Conservation (phyloP, 495 filamentous ascomycete species). For the Penicillium flavigenum region DNA sequence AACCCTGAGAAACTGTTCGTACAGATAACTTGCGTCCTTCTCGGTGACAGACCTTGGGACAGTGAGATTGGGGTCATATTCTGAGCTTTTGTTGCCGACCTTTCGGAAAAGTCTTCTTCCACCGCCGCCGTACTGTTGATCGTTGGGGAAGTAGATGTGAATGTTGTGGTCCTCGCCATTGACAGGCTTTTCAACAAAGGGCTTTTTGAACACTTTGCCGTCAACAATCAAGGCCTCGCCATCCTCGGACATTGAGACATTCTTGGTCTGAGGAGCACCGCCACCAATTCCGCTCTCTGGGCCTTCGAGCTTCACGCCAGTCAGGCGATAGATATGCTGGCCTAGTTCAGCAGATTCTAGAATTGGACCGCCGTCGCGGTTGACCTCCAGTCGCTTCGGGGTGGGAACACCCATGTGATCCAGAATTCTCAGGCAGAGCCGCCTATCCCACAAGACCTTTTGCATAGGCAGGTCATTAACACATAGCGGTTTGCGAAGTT, state of each 20-base stretch:
- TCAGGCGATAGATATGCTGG: conserved; percentile 72
- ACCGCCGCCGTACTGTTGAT: conserved; percentile 71
- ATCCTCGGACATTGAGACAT: conserved; percentile 79
- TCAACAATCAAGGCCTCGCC: conserved; percentile 87
- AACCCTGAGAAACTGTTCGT: conserved; percentile 93
- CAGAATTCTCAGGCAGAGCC: conserved; percentile 81
- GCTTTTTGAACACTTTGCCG: conserved; percentile 77
- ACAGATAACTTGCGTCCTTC: conserved; percentile 78
- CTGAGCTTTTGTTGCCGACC: conserved; percentile 96
- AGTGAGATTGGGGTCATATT: conserved; percentile 73
- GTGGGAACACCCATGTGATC: conserved; percentile 88
- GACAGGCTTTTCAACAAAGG: conserved; percentile 98
- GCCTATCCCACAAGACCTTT: conserved; percentile 93
- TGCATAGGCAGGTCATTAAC: conserved; percentile 99
- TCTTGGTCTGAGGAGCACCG: conserved; percentile 54
- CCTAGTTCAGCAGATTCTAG: conserved; percentile 74
- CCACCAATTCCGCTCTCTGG: conserved; percentile 71
- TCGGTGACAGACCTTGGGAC: conserved; percentile 81
- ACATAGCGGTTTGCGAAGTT: conserved; percentile 88
- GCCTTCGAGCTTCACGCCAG: conserved; percentile 75
- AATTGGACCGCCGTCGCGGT: conserved; percentile 85
- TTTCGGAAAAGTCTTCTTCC: conserved; percentile 93
- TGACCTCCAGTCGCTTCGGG: conserved; percentile 87
- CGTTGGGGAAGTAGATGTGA: conserved; percentile 90
- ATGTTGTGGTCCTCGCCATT: conserved; percentile 99